phyloP scores from a whole-genome alignment of 345 rosid species.

The Eucalyptus paniculata region DNA sequence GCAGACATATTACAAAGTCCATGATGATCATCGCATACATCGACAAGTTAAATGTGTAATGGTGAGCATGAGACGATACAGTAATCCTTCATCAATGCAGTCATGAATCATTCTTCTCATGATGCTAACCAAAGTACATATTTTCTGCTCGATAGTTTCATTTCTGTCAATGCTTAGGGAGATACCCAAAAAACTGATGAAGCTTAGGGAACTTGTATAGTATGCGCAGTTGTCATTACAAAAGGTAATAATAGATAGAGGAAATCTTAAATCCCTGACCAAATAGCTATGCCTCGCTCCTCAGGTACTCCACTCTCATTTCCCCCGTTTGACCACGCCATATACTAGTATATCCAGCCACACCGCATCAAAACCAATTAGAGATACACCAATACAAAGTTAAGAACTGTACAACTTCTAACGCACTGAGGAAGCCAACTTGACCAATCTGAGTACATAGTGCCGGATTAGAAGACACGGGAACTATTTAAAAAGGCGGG shows the following conservation, averaged over 20 bases:
- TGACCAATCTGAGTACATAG: neutral
- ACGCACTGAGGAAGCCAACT: neutral
- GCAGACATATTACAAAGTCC: slow-evolving; percentile 8
- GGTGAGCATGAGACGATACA: neutral
- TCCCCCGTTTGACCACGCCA: neutral
- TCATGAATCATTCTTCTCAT: neutral
- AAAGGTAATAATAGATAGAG: neutral
- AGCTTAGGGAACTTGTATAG: neutral
- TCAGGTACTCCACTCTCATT: neutral
- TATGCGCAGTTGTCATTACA: neutral
- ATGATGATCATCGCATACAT: neutral
- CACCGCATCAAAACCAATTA: neutral
- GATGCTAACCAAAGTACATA: neutral
- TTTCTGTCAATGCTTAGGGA: neutral
- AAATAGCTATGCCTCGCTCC: neutral
- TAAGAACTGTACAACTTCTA: neutral
- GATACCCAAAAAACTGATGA: neutral
- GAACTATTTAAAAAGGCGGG: neutral
- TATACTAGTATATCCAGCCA: neutral
- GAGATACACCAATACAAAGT: neutral
- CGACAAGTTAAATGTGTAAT: neutral
- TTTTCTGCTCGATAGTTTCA: neutral
- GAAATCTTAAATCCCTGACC: neutral
- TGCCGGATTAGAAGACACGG: neutral
- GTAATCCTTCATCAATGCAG: neutral